Conservation (phyloP, 129 eudicot genomes). For the Solidago caesia region DNA sequence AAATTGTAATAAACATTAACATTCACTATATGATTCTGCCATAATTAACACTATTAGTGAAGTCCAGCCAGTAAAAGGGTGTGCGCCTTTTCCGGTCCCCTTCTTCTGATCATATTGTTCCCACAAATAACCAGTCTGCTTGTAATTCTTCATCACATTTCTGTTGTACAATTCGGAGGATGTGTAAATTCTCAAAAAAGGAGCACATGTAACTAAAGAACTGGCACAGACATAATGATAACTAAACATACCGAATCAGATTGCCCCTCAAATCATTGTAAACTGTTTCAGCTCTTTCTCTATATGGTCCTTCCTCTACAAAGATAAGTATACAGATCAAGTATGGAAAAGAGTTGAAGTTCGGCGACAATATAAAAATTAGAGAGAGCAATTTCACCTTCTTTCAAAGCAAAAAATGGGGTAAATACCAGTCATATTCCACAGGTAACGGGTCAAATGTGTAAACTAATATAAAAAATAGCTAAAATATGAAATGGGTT, state of each 20-base stretch:
- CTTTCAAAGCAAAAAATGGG: background rate
- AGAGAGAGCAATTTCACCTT: background rate
- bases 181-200: background rate
- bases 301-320: constrained; percentile 86
- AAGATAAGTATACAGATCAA: background rate
- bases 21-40: constrained; percentile 72
- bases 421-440: background rate
- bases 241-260: constrained; percentile 54
- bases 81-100: constrained; percentile 93
- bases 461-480: background rate
- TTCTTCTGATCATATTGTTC: constrained; percentile 93
- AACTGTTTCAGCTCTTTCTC: constrained; percentile 59
- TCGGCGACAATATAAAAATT: constrained; percentile 4
- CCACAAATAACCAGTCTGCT: constrained; percentile 81
- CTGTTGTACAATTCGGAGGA: constrained; percentile 37
- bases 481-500: background rate
- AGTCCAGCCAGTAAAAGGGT: constrained; percentile 90
- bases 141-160: constrained; percentile 65
- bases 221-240: background rate
- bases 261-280: constrained; percentile 79
- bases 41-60: constrained; percentile 72
- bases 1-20: constrained; percentile 34
- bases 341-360: background rate
- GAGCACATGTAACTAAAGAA: background rate
- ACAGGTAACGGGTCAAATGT: background rate